Conservation (phyloP, 75 land plant species). For the Adiantum capillusveneris region DNA sequence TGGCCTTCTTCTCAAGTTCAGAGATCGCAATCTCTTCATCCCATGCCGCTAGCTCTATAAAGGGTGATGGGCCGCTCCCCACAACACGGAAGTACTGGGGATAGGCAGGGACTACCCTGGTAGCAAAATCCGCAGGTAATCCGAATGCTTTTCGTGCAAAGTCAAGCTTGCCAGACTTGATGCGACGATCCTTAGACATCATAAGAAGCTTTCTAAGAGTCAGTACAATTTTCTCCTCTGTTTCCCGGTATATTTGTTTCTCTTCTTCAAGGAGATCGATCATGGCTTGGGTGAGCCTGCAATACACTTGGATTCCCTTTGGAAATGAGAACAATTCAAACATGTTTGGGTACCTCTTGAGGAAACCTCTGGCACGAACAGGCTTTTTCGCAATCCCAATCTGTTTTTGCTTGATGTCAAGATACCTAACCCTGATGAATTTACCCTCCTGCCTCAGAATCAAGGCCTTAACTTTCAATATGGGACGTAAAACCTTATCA, state of each 20-base stretch:
- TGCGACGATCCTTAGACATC: constrained; percentile 36
- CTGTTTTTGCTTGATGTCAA: background rate
- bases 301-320: constrained; percentile 26
- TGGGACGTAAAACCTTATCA: background rate
- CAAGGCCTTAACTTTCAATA: background rate
- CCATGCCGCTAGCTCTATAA: constrained; percentile 35
- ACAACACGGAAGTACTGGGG: constrained; percentile 31
- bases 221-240: constrained; percentile 13
- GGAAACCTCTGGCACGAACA: constrained; percentile 20
- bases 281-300: constrained; percentile 27
- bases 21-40: constrained; percentile 35
- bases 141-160: constrained; percentile 52
- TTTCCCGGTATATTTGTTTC: constrained; percentile 14
- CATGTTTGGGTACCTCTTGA: constrained; percentile 46
- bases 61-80: constrained; percentile 23
- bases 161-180: constrained; percentile 34
- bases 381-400: constrained; percentile 3
- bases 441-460: background rate
- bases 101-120: constrained; percentile 36
- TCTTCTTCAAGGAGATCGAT: constrained; percentile 35
- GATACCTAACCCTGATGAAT: background rate
- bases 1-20: constrained; percentile 54
- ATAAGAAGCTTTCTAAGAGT: constrained; percentile 53
- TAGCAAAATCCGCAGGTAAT: constrained; percentile 49
- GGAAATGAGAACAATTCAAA: constrained; percentile 52